Evolutionary conservation across 441 rosid species (phyloP), one percentile per base, ranked within the genome.

Genomic region (Erysimum pusillum): DNA sequence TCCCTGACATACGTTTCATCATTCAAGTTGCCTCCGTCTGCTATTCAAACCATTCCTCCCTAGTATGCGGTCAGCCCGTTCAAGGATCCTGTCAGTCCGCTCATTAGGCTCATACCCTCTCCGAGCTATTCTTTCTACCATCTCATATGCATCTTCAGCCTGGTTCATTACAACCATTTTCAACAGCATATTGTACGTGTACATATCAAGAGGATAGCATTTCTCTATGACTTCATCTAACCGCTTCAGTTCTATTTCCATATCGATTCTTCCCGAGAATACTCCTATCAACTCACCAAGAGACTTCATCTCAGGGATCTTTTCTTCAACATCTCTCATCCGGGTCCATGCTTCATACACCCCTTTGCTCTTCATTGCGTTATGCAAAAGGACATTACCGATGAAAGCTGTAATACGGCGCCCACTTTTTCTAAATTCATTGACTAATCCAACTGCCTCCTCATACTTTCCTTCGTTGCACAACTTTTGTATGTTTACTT

Each of bases 341-440:
- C 67, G 79, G 69, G 82, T 66, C 97, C 96, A 93, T 49, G 91
- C 87, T 69, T 81, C 83, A 78, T 79, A 88, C 49, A 96, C 86
- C 58, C 81, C 79, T 39, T 48, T 74, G 76, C 74, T 77, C 73
- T 60, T 82, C 73, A 82, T 71, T 65, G 94, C 85, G 74, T 88
- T 88, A 46, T 69, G 83, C 76, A 93, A 75, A 69, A 96, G 90
- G 5, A 65, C 77, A 66, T 96, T 96, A 52, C 99, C 99, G 7
- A 86, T 82, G 74, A 84, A 91, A 25, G 99, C 63, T 13, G 99
- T 79, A 45, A 91, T n/a, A 1, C 36, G 68, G 0, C 85, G 86
- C 75, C 89, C 80, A 0, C 70, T 77, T 63, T 82, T 89, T 81
- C 81, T 85, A 22, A 87, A 76, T 59, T 89, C 87, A 41, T 81